Conservation (phyloP, 495 filamentous ascomycete genomes). For the Aspergillus biplanus region DNA sequence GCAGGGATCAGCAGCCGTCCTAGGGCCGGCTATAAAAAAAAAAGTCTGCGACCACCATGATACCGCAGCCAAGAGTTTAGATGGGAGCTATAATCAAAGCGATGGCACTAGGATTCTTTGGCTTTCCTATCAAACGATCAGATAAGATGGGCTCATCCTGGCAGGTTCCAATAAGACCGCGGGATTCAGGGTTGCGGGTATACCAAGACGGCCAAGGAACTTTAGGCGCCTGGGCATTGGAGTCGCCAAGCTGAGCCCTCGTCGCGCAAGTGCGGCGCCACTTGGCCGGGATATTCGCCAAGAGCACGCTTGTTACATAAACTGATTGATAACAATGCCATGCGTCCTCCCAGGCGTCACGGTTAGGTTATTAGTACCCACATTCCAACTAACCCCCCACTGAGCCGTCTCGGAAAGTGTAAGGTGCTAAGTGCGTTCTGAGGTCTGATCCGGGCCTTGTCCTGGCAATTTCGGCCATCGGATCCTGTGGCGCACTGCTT, state of each 20-base stretch:
- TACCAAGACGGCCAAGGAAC: neutral
- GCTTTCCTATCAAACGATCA: neutral
- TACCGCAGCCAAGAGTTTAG: neutral
- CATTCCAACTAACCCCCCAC: too few species aligned
- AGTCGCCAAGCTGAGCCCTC: neutral
- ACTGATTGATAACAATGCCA: neutral
- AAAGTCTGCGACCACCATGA: neutral
- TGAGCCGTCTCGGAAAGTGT: neutral
- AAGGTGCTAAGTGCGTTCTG: neutral
- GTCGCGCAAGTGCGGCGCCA: neutral
- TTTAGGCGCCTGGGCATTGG: neutral
- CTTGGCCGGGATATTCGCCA: neutral
- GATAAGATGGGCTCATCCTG: neutral
- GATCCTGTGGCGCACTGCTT: too few species aligned
- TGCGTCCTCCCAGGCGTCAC: neutral
- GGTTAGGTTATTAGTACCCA: neutral
- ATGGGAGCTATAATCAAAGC: neutral
- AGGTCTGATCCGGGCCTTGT: too few species aligned
- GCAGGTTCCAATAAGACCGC: neutral
- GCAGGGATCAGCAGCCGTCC: neutral
- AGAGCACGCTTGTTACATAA: neutral
- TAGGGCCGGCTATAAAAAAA: neutral
- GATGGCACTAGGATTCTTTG: neutral
- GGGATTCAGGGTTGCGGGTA: neutral
- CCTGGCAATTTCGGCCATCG: too few species aligned